These are phyloP conservation scores for Fonsecaea pugnacius DNA, from an alignment of 2,329 filamentous ascomycete species.

Conservation along the genomic window DNA sequence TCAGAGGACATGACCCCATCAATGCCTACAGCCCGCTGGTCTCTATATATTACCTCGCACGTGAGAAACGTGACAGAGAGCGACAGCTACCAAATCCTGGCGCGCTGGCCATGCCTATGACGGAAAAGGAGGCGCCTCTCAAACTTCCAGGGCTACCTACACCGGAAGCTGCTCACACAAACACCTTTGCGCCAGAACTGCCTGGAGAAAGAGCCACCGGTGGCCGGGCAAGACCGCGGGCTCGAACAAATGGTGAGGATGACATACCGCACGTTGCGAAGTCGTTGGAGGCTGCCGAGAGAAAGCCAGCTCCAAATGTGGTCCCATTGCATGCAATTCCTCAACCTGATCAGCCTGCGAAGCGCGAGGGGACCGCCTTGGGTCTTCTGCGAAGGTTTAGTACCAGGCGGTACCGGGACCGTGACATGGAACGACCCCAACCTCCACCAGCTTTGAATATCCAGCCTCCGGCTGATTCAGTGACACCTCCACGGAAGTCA, in stretches of 20 bases:
- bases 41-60: conserved; percentile 95
- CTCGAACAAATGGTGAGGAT: conserved; percentile 92
- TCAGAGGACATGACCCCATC: conserved; percentile 82
- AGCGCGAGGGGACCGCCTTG: conserved; percentile 85
- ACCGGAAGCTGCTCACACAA: conserved; percentile 87
- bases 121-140: conserved; percentile 61
- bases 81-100: conserved; percentile 63
- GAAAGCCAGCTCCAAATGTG: conserved; percentile 46
- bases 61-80: conserved; percentile 83
- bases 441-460: conserved; percentile 78
- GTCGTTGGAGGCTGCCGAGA: conserved; percentile 60
- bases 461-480: conserved; percentile 72
- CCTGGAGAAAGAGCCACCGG: conserved; percentile 85
- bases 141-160: conserved; percentile 75
- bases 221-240: conserved; percentile 78
- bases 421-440: conserved; percentile 62
- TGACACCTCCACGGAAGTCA: conserved; percentile 74
- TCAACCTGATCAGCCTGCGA: conserved; percentile 63
- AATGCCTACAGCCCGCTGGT: conserved; percentile 92
- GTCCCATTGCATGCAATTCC: conserved; percentile 34
- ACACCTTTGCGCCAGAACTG: conserved; percentile 81
- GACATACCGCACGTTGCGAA: conserved; percentile 77
- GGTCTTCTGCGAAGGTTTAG: conserved; percentile 88
- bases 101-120: conserved; percentile 60
- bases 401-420: conserved; percentile 73